Evolutionary conservation across 225 moss, liverwort and hornwort genomes (phyloP).

Genomic region (Ulota crispa): DNA sequence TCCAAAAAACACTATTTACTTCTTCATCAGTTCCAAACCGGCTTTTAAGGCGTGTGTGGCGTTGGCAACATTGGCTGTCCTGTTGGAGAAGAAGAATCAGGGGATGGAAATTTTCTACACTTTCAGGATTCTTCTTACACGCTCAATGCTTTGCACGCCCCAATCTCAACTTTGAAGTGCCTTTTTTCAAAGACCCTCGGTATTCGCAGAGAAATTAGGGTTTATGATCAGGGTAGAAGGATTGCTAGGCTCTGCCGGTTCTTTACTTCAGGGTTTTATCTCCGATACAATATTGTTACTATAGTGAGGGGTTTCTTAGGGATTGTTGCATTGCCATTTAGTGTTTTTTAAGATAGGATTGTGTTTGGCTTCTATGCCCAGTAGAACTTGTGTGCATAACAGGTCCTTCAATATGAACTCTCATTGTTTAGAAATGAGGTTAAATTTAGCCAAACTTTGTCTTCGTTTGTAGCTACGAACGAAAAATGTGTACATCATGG

Average conservation of each 20-base stretch:
- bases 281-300: neutral
- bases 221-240: neutral
- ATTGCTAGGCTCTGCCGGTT: neutral
- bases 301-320: neutral
- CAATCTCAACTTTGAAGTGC: neutral
- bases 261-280: neutral
- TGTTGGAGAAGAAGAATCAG: neutral
- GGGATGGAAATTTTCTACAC: neutral
- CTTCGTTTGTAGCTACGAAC: too few species aligned
- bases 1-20: too few species aligned
- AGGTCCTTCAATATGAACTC: neutral
- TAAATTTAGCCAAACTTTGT: too few species aligned
- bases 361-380: neutral
- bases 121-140: neutral
- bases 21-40: too few species aligned
- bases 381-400: neutral
- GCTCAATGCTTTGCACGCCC: neutral
- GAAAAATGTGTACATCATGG: too few species aligned
- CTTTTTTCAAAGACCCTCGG: neutral
- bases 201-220: neutral
- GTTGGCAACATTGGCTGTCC: neutral
- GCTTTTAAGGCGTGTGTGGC: too few species aligned
- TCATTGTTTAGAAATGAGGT: too few species aligned
- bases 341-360: neutral
- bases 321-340: neutral